Evolutionary conservation across 192 early-diverging fungal genomes (phyloP).

Genomic region (Coemansia sp.): DNA sequence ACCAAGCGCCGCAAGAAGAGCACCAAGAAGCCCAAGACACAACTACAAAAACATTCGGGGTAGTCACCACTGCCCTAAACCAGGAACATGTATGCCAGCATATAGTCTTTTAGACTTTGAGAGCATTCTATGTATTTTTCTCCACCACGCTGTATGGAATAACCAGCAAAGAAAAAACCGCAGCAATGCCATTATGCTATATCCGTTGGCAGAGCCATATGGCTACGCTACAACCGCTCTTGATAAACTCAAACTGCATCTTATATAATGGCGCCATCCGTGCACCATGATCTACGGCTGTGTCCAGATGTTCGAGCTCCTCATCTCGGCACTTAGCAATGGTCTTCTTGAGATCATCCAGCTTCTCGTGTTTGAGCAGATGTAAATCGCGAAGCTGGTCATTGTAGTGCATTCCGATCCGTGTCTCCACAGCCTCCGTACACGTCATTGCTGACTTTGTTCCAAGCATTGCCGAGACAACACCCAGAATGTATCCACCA

Average conservation of each 20-base stretch:
- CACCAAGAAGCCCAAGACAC: too few species aligned
- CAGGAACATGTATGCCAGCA: too few species aligned
- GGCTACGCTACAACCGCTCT: constrained; percentile 84
- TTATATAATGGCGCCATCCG: constrained; percentile 77
- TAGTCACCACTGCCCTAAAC: too few species aligned
- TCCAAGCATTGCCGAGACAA: constrained; percentile 84
- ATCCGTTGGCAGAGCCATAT: constrained; percentile 89
- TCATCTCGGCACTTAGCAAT: constrained; percentile 91
- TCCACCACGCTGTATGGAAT: neutral
- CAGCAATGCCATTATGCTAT: constrained; percentile 28
- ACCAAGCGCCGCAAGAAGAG: too few species aligned
- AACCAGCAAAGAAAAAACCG: neutral
- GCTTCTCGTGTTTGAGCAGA: constrained; percentile 63
- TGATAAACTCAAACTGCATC: constrained; percentile 72
- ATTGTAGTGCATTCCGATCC: constrained; percentile 95
- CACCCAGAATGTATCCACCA: constrained; percentile 83
- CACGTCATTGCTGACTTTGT: constrained; percentile 98
- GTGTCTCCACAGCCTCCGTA: constrained; percentile 96
- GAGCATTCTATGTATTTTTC: too few species aligned
- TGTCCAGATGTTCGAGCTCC: constrained; percentile 91
- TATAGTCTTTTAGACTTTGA: too few species aligned
- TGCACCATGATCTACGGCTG: constrained; percentile 83
- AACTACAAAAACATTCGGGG: too few species aligned
- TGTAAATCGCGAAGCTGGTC: constrained; percentile 88
- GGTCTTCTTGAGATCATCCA: constrained; percentile 60